phyloP scores from a whole-genome alignment of 2,329 filamentous ascomycete genomes.

The Botrytis byssoidea region DNA sequence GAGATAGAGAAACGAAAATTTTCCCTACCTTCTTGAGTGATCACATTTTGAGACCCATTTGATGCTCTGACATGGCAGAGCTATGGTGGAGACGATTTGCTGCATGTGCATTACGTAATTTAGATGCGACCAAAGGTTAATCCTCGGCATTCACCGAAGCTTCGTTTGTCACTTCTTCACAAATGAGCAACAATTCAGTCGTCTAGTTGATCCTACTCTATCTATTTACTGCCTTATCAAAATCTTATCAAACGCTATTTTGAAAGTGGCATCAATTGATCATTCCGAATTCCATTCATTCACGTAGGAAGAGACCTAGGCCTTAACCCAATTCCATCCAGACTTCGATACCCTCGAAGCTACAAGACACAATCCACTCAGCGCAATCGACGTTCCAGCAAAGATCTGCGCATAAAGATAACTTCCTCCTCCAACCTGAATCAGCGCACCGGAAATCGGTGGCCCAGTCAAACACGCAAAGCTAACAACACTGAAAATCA shows the following conservation, averaged over 20 bases:
- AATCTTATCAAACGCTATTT: background rate
- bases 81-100: background rate
- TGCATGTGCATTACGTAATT: constrained; percentile 1
- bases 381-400: background rate
- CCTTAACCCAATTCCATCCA: background rate
- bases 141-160: background rate
- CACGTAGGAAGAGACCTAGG: background rate
- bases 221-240: background rate
- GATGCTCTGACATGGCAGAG: background rate
- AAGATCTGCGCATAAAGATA: background rate
- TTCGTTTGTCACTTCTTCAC: too few species aligned
- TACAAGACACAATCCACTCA: background rate
- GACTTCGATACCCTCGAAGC: background rate
- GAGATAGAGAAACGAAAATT: background rate
- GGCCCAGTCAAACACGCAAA: background rate
- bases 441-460: background rate
- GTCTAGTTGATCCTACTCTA: background rate
- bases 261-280: background rate
- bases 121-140: background rate
- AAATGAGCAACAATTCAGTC: background rate
- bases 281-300: too few species aligned
- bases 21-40: background rate
- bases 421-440: background rate
- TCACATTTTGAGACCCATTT: background rate
- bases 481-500: background rate